Base-by-base conservation (phyloP, 306 rosid genomes). In the Calophaca sinica region DNA sequence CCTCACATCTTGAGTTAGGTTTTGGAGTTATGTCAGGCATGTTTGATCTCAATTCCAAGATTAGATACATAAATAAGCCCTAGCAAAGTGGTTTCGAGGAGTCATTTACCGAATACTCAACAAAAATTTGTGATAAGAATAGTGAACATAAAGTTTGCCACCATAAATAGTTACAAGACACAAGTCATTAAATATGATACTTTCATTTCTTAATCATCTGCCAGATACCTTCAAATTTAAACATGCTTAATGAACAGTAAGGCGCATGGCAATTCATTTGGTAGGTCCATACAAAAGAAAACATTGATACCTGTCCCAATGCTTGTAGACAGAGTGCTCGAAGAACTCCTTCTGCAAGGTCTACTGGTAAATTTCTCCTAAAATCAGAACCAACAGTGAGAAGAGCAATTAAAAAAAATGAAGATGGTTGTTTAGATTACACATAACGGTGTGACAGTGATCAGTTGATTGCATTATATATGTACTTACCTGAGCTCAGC, bases 311-410 rank as follows among this genome's bases (percentile, higher is more conserved):
- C 97, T 84, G 92, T 75, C 99, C 99, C 76, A 96, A 83, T 78
- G 99, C 92, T 79, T 92, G 99, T 63, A 96, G 89, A 86, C 99
- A 86, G 54, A 96, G 97, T 7, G 98, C 97, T 75, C 93, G 89
- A 81, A 90, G 97, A 84, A 89, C 92, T 49, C 96, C 98, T 81
- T 96, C 99, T 59, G 91, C 90, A 5, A 96, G 90, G 85, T 96
- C 99, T 13, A 92, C 98, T 2, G 99, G 99, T 36, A 96, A 89
- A 77, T 86, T 89, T 88, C 94, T 87, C 93, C 99, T 96, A 84
- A 59, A 84, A 85, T 74, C 41, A 68, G 50, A 80, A 83, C 39
- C 76, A 78, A 80, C 57, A 29, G 51, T 76, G 78, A 70, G 81
- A 72, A 48, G 10, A 63, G 62, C 66, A 68, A 62, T 61, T 66